Evolutionary conservation across 2,329 filamentous ascomycete species (phyloP).

Genomic region (Fusarium pseudonygamai): DNA sequence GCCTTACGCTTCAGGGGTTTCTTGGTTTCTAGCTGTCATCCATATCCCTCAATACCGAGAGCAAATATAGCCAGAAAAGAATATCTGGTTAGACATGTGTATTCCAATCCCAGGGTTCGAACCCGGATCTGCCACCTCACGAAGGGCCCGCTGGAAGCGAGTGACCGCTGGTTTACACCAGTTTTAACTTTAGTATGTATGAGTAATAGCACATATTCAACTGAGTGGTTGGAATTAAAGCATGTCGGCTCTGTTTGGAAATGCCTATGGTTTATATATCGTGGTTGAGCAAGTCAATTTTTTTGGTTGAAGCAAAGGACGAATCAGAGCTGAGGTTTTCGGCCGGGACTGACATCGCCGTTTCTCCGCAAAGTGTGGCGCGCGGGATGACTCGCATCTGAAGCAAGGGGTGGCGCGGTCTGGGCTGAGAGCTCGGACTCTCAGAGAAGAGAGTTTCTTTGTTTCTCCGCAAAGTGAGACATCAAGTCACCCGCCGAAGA

Average conservation of each 20-base stretch:
- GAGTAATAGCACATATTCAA: background rate
- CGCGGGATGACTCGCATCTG: conserved; percentile 19
- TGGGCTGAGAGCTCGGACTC: conserved; percentile 25
- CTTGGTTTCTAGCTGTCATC: background rate
- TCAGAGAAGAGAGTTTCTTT: background rate
- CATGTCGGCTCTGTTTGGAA: background rate
- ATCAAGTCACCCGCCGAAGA: conserved; percentile 6
- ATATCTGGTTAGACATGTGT: background rate
- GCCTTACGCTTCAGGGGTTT: background rate
- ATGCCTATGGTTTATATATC: background rate
- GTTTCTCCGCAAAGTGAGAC: conserved; percentile 41
- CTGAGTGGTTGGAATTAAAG: background rate
- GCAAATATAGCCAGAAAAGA: background rate
- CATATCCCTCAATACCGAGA: background rate
- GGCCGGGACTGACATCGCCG: conserved; percentile 1
- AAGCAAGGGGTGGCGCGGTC: conserved; percentile 25
- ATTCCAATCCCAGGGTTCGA: background rate
- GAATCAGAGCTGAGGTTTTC: background rate
- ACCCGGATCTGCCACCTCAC: background rate
- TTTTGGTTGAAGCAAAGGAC: background rate
- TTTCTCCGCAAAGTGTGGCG: conserved; percentile 27
- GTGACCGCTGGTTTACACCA: background rate
- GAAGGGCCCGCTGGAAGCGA: background rate
- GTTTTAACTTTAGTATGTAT: background rate
- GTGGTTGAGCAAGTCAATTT: background rate